Conservation (phyloP, 345 rosid species). For the Linum lewisii region DNA sequence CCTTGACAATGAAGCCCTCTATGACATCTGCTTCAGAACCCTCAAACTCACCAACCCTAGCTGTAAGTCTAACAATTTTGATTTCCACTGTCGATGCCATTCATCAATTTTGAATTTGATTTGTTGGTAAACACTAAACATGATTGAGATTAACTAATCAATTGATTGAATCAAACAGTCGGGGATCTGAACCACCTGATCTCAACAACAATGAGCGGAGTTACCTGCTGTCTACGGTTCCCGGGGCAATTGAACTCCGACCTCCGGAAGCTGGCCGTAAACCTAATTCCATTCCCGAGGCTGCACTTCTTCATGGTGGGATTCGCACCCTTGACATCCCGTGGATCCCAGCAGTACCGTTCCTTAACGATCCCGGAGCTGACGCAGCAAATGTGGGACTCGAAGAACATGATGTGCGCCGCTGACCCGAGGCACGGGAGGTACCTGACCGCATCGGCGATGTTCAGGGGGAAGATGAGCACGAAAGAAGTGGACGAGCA, state of each 20-base stretch:
- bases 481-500: slow-evolving; percentile 90
- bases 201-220: slow-evolving; percentile 79
- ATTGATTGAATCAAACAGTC: slow-evolving; percentile 22
- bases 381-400: slow-evolving; percentile 83
- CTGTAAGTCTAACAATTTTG: slow-evolving; percentile 24
- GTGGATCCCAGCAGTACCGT: slow-evolving; percentile 73
- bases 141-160: not conserved
- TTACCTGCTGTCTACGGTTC: slow-evolving; percentile 79
- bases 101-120: too few species aligned
- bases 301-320: slow-evolving; percentile 87
- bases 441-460: slow-evolving; percentile 79
- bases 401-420: slow-evolving; percentile 82
- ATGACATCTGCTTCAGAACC: slow-evolving; percentile 54
- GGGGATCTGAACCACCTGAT: slow-evolving; percentile 83
- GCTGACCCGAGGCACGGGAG: slow-evolving; percentile 85
- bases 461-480: slow-evolving; percentile 91
- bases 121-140: too few species aligned
- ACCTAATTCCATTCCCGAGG: slow-evolving; percentile 69
- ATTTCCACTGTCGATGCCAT: too few species aligned
- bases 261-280: slow-evolving; percentile 71
- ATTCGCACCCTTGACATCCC: slow-evolving; percentile 69
- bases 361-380: slow-evolving; percentile 77
- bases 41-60: slow-evolving; percentile 54
- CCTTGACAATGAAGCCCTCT: slow-evolving; percentile 54
- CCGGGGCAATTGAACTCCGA: slow-evolving; percentile 83